Percentiles rank a stretch among this genome's conserved stretches.
phyloP scores from a whole-genome alignment of 768 basidiomycete species.

The Pulveroboletus sp. region DNA sequence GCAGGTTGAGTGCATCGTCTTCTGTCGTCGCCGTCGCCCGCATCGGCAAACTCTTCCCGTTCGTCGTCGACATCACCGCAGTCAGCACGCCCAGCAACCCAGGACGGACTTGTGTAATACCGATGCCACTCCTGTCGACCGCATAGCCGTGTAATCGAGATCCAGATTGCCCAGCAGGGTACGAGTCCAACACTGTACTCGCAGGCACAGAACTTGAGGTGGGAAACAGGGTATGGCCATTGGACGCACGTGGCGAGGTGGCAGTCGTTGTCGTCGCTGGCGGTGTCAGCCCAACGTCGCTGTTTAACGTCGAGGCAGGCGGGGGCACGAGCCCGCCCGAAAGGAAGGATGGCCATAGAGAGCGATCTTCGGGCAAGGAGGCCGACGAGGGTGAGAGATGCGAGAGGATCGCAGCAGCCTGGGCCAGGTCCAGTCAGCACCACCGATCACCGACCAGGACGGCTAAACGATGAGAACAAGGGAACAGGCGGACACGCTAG shows the following conservation, averaged over 20 bases:
- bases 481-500: background rate
- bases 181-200: background rate
- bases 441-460: background rate
- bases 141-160: constrained; percentile 67
- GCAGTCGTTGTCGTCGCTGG: background rate
- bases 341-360: constrained; percentile 84
- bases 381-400: constrained; percentile 67
- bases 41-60: constrained; percentile 1
- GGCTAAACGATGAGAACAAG: background rate
- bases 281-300: constrained; percentile 14
- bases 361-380: constrained; percentile 90
- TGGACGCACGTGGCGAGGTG: background rate
- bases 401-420: constrained; percentile 94
- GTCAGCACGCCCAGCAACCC: constrained; percentile 42
- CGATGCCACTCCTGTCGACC: constrained; percentile 31
- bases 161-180: constrained; percentile 28
- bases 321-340: constrained; percentile 65
- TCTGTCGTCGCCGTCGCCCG: constrained; percentile 11
- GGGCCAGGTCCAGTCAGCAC: constrained; percentile 10
- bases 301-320: constrained; percentile 27
- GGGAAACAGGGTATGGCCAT: constrained; percentile 18
- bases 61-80: background rate
- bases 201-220: constrained; percentile 55
- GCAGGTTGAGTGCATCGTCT: constrained; percentile 27
- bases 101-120: constrained; percentile 57